Percentiles rank a stretch among this genome's conserved stretches.
These are phyloP conservation scores for Leonotis leonurus DNA, from an alignment of 257 asterid genomes.

Conservation along the genomic window DNA sequence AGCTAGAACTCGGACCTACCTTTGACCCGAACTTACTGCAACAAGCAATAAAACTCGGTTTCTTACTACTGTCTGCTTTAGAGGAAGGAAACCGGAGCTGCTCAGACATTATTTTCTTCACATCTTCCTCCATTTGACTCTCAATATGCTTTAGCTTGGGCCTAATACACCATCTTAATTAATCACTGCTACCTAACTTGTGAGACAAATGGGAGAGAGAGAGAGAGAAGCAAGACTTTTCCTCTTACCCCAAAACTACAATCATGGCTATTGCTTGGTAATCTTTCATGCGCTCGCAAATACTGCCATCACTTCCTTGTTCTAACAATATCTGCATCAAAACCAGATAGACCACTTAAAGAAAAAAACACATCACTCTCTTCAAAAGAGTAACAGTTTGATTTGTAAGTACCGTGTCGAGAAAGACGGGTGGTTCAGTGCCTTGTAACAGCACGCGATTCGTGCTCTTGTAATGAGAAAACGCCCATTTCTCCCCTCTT, in stretches of 20 bases:
- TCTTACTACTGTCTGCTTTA: constrained; percentile 13
- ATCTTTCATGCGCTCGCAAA: constrained; percentile 63
- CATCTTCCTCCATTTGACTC: constrained; percentile 69
- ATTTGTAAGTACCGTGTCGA: constrained; percentile 93
- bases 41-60: constrained; percentile 69
- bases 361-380: no score
- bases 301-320: constrained; percentile 42
- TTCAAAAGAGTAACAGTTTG: no score
- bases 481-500: constrained; percentile 88
- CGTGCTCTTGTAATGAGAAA: constrained; percentile 68
- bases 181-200: not conserved
- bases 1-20: constrained; percentile 30
- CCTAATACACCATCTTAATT: constrained; percentile 21
- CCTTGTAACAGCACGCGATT: constrained; percentile 53
- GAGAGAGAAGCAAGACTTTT: not conserved
- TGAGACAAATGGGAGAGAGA: not conserved
- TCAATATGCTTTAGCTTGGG: constrained; percentile 71
- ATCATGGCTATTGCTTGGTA: constrained; percentile 85
- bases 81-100: constrained; percentile 46
- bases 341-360: not conserved
- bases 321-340: constrained; percentile 55
- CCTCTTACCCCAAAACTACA: constrained; percentile 68
- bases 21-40: constrained; percentile 82
- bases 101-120: constrained; percentile 75
- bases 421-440: constrained; percentile 64